Base-by-base conservation (phyloP, 768 basidiomycete species). In the Neoboletus subvelutipes region DNA sequence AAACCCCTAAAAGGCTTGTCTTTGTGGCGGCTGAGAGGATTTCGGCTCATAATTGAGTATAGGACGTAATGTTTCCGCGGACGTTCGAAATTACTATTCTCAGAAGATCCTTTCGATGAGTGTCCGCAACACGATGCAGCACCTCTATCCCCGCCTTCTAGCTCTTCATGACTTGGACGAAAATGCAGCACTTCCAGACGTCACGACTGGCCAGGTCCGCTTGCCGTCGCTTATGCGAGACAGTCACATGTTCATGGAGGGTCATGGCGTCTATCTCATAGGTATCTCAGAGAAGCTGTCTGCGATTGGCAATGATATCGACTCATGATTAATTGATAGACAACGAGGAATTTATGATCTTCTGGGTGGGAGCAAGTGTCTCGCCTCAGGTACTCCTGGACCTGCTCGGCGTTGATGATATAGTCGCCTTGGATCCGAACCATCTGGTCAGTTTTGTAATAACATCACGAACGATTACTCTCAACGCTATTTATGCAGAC, bases 61-160 rank as follows among this genome's bases (percentile, higher is more conserved):
- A 95, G 94, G 86, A 45, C 85, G 90, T 17, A 86, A 84, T 63
- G 94, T 99, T 48, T 87, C 90, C 7, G 88, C 94, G n/a, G 97
- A 98, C 65, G 93, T 95, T 12, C 88, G 97, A 50, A 92, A 94
- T 62, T 90, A 87, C 67, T 82, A 88, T 65, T 85, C 87, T 49
- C 90, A 94, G 60, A 82, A 84, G 62, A 78, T 97, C 47, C 80
- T 84, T 59, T 83, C 85, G 0, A 83, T 87, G 77, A 77, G 84
- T 51, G 83, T 90, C 11, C 84, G 88, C 18, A 76, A 76, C 37
- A 80, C 88, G 11, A 83, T 96, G 69, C 84, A 85, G 56, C 78
- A 90, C 61, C 80, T 98, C 15, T 98, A 98, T 72, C 97, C 97
- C 7, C 83, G 86, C 22, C 76, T 98, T 57, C 76, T 98, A 33